phyloP scores from a whole-genome alignment of 1,284 basidiomycete species.

The Phylloporus sp. region DNA sequence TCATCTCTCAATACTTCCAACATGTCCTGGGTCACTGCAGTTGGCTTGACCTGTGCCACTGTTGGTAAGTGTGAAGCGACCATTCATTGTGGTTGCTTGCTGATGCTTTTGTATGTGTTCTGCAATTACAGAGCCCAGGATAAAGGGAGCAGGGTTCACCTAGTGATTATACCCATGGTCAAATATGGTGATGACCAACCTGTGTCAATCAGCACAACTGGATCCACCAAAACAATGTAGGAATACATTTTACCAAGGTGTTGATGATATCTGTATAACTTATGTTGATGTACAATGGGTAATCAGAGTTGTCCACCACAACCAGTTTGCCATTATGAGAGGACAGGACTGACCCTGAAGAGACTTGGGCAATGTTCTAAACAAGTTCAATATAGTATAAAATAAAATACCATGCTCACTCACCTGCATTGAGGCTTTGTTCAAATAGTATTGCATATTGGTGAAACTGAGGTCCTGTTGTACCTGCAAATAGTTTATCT shows the following conservation, averaged over 20 bases:
- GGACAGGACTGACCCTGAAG: conserved; percentile 62
- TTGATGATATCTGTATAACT: conserved; percentile 53
- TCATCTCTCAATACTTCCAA: no score
- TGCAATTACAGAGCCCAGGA: conserved; percentile 61
- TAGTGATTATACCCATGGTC: conserved; percentile 75
- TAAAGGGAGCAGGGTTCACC: conserved; percentile 65
- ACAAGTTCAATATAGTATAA: neutral
- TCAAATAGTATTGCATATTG: conserved; percentile 59
- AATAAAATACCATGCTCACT: conserved; percentile 13
- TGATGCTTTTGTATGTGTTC: conserved; percentile 42
- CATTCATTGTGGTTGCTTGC: no score
- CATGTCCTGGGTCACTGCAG: no score
- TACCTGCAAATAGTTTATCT: conserved; percentile 54
- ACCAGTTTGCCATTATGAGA: conserved; percentile 64
- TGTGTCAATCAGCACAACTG: conserved; percentile 4
- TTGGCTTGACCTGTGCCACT: no score
- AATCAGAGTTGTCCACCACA: conserved; percentile 68
- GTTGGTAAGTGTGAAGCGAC: no score
- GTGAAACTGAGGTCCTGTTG: conserved; percentile 53
- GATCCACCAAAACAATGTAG: conserved; percentile 2
- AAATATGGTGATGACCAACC: conserved; percentile 58
- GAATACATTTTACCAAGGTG: conserved; percentile 55
- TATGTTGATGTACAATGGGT: conserved; percentile 70
- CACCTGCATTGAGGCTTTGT: conserved; percentile 52
- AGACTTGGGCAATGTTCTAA: conserved; percentile 69